phyloP scores from a whole-genome alignment of 768 basidiomycete genomes.

The Pleurotus sapidus region DNA sequence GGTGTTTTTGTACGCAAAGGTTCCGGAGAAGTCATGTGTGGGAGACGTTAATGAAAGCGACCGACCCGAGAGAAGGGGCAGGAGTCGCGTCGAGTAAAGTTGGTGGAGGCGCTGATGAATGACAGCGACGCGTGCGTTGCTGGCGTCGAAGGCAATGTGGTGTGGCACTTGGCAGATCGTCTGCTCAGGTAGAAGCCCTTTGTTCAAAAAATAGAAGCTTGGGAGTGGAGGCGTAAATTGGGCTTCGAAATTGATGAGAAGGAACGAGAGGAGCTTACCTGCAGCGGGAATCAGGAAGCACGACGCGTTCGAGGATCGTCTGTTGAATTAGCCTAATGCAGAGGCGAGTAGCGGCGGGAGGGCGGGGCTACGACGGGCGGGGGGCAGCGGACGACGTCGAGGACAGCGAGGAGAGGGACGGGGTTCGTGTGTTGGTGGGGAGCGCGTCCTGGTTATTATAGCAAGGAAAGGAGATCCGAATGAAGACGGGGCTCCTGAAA shows the following conservation, averaged over 20 bases:
- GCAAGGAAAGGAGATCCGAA: neutral
- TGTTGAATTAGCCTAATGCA: neutral
- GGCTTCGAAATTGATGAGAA: conserved; percentile 11
- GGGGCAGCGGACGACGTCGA: too few relatives aligned
- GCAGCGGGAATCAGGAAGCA: conserved; percentile 1
- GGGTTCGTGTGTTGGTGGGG: too few relatives aligned
- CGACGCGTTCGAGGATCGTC: neutral
- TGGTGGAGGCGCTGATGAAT: neutral
- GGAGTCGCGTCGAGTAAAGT: neutral
- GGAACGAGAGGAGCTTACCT: conserved; percentile 2
- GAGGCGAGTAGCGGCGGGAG: neutral
- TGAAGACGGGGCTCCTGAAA: neutral
- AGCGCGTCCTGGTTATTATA: too few relatives aligned
- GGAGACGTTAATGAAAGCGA: neutral
- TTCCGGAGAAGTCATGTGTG: conserved; percentile 21
- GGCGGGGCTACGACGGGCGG: neutral
- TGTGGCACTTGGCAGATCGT: conserved; percentile 27
- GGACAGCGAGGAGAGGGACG: too few relatives aligned
- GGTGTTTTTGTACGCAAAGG: conserved; percentile 13
- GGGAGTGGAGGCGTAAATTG: neutral
- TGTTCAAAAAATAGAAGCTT: conserved; percentile 10
- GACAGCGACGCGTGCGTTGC: conserved; percentile 7
- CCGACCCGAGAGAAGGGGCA: conserved; percentile 11
- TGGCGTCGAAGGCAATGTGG: conserved; percentile 10
- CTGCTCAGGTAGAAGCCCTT: conserved; percentile 13